These are phyloP conservation scores for Musa troglodytarum DNA, from an alignment of 176 grass and related monocot genomes.

Conservation along the genomic window DNA sequence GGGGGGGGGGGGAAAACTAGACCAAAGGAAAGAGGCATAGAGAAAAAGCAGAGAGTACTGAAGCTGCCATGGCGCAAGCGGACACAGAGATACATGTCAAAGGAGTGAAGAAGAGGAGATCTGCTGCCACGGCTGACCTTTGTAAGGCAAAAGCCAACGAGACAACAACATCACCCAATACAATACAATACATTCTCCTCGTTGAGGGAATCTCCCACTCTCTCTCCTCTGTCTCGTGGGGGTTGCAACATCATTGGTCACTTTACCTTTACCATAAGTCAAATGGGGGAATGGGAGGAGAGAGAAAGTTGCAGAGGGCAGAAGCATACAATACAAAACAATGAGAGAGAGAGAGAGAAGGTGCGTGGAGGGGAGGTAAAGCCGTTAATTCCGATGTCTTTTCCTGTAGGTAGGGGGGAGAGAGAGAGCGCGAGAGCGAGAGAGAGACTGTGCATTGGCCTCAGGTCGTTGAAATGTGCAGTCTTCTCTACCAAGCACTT, in stretches of 20 bases:
- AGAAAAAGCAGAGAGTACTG: background rate
- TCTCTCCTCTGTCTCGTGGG: constrained; percentile 21
- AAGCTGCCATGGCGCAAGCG: background rate
- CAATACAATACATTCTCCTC: constrained; percentile 14
- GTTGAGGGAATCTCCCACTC: constrained; percentile 11
- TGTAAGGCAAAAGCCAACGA: constrained; percentile 21
- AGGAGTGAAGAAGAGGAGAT: background rate
- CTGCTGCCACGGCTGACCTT: constrained; percentile 2
- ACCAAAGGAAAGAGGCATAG: no score
- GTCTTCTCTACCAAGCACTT: background rate
- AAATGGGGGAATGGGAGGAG: constrained; percentile 6
- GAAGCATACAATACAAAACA: background rate
- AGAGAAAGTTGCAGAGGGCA: background rate
- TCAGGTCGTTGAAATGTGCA: background rate
- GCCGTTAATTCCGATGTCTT: constrained; percentile 25
- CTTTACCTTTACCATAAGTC: constrained; percentile 24
- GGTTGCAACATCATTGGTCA: constrained; percentile 7
- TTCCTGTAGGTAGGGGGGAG: background rate
- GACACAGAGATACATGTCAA: background rate
- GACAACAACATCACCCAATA: background rate
- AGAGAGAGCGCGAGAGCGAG: background rate
- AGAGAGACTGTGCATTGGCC: background rate
- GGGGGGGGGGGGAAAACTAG: no score
- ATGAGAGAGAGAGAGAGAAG: background rate
- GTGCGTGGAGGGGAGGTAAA: constrained; percentile 4